phyloP scores from a whole-genome alignment of 148 eudicot species.

The Rhododendron williamsianum region DNA sequence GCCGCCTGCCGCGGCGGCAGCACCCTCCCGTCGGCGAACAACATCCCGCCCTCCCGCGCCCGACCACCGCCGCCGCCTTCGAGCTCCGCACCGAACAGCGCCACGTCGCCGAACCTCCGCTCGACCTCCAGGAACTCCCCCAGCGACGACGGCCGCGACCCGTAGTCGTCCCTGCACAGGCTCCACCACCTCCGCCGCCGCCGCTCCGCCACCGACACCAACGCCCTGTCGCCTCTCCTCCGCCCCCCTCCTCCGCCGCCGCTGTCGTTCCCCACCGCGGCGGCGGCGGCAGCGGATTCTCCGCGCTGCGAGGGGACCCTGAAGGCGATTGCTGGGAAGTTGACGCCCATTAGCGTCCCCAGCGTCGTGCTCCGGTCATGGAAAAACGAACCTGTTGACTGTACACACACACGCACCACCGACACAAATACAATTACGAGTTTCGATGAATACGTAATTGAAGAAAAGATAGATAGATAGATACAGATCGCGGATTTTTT shows the following conservation, averaged over 20 bases:
- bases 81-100: conserved; percentile 21
- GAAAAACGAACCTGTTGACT: conserved; percentile 60
- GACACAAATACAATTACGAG: neutral
- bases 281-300: conserved; percentile 6
- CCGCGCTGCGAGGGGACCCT: conserved; percentile 31
- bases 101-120: conserved; percentile 44
- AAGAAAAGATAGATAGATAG: too few species aligned
- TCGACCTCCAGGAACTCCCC: conserved; percentile 54
- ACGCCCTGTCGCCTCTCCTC: conserved; percentile 1
- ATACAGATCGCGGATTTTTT: neutral
- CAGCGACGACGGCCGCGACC: conserved; percentile 29
- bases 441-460: neutral
- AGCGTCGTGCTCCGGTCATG: conserved; percentile 50
- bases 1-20: conserved; percentile 35
- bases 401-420: neutral
- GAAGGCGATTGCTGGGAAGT: conserved; percentile 34
- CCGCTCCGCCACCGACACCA: conserved; percentile 19
- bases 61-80: conserved; percentile 13
- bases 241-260: conserved; percentile 7
- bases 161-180: conserved; percentile 38
- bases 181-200: conserved; percentile 40
- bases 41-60: conserved; percentile 21
- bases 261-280: neutral
- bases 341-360: conserved; percentile 55
- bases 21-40: conserved; percentile 57